A percentile compares a stretch with the other conserved stretches of the same genome.
Evolutionary conservation across 331 rosid genomes (phyloP).

Genomic region (Phaseolus coccineus): DNA sequence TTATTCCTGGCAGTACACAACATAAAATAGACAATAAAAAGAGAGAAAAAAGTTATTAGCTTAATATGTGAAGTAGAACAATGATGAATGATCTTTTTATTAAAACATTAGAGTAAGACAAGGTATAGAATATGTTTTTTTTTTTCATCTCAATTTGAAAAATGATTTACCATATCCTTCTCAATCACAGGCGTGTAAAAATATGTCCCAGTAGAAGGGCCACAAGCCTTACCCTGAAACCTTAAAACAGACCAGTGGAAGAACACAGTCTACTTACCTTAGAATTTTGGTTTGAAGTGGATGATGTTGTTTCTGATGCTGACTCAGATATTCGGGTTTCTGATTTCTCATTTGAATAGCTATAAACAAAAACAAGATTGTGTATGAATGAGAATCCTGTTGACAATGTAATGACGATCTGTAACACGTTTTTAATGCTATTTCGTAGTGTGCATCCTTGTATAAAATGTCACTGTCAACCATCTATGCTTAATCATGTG

Average conservation of each 20-base stretch:
- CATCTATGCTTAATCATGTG: neutral
- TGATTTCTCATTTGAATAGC: conserved; percentile 94
- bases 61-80: neutral
- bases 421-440: conserved; percentile 18
- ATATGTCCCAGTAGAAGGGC: neutral
- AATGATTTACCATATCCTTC: conserved; percentile 21
- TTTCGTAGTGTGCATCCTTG: conserved; percentile 6
- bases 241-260: conserved; percentile 11
- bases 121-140: neutral
- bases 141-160: neutral
- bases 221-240: neutral
- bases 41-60: conserved; percentile 20
- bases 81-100: neutral
- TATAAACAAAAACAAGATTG: conserved; percentile 38
- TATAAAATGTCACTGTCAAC: conserved; percentile 6
- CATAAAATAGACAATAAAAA: neutral
- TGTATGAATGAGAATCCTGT: conserved; percentile 12
- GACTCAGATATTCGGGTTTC: conserved; percentile 59
- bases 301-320: conserved; percentile 54
- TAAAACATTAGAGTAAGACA: neutral
- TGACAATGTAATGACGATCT: conserved; percentile 27
- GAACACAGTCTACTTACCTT: conserved; percentile 52
- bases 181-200: neutral
- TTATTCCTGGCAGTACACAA: conserved; percentile 46
- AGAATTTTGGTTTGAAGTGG: conserved; percentile 52